Base-by-base conservation (phyloP, 306 rosid species). In the Cicer chorassanicum region DNA sequence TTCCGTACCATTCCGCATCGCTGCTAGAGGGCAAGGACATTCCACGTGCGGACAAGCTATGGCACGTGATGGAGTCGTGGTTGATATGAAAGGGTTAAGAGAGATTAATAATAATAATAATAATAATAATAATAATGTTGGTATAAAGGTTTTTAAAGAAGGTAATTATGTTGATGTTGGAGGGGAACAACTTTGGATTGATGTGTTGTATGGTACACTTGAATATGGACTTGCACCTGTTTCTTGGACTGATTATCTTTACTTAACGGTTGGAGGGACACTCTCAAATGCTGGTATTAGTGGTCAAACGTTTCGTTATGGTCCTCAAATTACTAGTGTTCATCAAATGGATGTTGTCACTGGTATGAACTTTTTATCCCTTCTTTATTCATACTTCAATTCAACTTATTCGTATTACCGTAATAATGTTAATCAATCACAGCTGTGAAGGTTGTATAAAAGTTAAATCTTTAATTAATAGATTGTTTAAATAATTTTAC, bases 231-330 rank as follows among this genome's bases (percentile, higher is more conserved):
- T 89, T 40, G 75, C 97, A 64, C 94, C 94, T 13, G 80, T 66
- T 18, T 83, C 97, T 7, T 91, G 91, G 91, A 91, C 97, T 0
- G 97, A 91, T 81, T 91, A 91, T 60, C 15, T 91, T 53, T 81
- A 86, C 74, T 48, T 91, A 29, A 84, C 94, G 1, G 85, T 91
- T 15, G 97, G 94, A 2, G 97, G 97, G 4, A 91, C 97, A 1
- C 89, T 91, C 2, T 91, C 97, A 3, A 89, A 91, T 70, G 97
- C 88, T 12, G 97, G 97, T 14, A 83, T 91, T 76, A 65, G 97
- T 54, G 97, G 97, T 13, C 89, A 86, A 41, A 82, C 89, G 0
- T 91, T 91, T 73, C 89, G 84, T 6, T 82, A 80, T 50, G 97
- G 97, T 0, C 97, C 97, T 76, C 97, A 91, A 78, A 87, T 91